phyloP scores from a whole-genome alignment of 257 asterid species.

The Solanum corneliomulleri region DNA sequence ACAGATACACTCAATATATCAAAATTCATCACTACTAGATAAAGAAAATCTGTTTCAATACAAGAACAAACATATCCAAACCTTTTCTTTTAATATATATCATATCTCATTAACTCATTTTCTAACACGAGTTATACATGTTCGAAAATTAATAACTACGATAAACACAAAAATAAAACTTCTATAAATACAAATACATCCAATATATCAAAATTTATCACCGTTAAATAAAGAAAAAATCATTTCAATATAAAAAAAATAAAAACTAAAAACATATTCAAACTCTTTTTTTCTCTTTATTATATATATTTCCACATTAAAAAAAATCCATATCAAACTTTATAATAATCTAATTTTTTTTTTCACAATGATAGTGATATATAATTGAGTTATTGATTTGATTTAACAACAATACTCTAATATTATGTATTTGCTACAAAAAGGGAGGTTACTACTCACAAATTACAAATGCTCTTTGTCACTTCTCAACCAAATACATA shows the following conservation, averaged over 20 bases:
- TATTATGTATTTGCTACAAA: background rate
- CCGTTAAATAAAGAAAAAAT: too few species aligned
- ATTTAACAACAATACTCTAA: background rate
- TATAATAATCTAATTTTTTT: too few species aligned
- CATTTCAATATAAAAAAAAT: too few species aligned
- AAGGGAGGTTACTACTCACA: background rate
- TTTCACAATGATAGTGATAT: background rate
- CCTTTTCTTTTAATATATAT: background rate
- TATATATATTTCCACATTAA: too few species aligned
- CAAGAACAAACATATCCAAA: background rate
- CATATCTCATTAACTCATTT: accelerated
- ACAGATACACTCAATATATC: accelerated
- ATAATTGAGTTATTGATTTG: background rate
- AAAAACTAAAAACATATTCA: background rate
- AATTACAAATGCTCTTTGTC: background rate
- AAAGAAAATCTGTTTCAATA: too few species aligned
- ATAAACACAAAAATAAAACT: background rate
- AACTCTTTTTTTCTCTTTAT: background rate
- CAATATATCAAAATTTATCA: too few species aligned
- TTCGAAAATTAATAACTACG: accelerated
- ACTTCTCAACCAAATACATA: background rate
- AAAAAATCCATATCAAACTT: background rate
- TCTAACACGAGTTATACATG: background rate
- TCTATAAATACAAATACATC: background rate
- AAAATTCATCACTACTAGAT: too few species aligned